These are phyloP conservation scores for Cytospora piceicola DNA, from an alignment of 2,329 filamentous ascomycete species.

Conservation along the genomic window DNA sequence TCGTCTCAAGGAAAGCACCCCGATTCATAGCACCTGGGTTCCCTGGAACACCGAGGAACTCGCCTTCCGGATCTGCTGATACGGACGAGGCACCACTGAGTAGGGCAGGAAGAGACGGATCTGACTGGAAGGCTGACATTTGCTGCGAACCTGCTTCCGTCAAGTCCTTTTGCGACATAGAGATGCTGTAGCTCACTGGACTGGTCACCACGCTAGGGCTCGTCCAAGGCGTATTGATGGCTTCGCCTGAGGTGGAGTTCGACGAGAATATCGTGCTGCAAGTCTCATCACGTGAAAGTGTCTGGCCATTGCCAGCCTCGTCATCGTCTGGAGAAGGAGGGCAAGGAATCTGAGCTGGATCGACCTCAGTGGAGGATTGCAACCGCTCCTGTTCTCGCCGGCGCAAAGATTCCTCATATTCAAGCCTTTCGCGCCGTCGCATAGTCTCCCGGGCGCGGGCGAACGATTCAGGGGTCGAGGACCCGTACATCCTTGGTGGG, in stretches of 20 bases:
- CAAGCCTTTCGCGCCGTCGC: slow-evolving; percentile 40
- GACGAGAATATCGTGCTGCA: slow-evolving; percentile 53
- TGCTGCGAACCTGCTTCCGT: slow-evolving; percentile 53
- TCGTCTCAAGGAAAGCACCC: slow-evolving; percentile 53
- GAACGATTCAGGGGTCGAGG: slow-evolving; percentile 47
- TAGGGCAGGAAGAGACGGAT: slow-evolving; percentile 66
- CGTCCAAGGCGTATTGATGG: slow-evolving; percentile 55
- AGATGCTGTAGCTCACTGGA: slow-evolving; percentile 48
- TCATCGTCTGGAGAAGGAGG: slow-evolving; percentile 53
- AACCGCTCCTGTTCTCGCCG: slow-evolving; percentile 34
- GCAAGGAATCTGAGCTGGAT: slow-evolving; percentile 43
- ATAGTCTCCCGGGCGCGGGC: slow-evolving; percentile 42
- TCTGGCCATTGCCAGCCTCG: slow-evolving; percentile 38
- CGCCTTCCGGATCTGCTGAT: slow-evolving; percentile 64
- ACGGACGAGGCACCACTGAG: slow-evolving; percentile 68
- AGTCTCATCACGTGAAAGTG: slow-evolving; percentile 47
- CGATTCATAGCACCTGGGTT: slow-evolving; percentile 52
- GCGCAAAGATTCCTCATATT: slow-evolving; percentile 40
- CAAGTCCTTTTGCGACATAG: slow-evolving; percentile 44
- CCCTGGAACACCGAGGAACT: slow-evolving; percentile 58
- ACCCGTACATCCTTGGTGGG: slow-evolving; percentile 42
- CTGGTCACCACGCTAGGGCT: slow-evolving; percentile 59
- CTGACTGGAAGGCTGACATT: slow-evolving; percentile 61
- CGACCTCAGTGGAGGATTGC: slow-evolving; percentile 32
- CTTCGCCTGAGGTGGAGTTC: slow-evolving; percentile 55